Base-by-base conservation (phyloP, 768 basidiomycete species). In the Naematelia aurantialba region DNA sequence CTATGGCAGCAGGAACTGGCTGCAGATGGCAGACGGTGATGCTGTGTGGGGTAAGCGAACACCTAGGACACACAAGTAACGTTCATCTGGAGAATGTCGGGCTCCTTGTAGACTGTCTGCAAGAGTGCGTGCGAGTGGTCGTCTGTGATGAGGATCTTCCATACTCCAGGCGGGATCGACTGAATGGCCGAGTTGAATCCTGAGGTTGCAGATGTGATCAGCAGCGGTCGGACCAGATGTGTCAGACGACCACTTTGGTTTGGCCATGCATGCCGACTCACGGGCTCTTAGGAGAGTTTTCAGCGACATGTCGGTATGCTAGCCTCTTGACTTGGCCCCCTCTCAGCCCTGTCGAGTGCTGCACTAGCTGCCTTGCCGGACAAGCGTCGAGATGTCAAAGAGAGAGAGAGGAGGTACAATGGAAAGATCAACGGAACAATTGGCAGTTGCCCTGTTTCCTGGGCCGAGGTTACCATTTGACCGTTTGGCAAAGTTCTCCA, bases 131-230 rank as follows among this genome's bases (percentile, higher is more conserved):
- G 87, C 24, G 92, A 87, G 78, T 89, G 84, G 65, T 92, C 90
- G 76, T 99, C 96, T 54, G 98, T 89, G 59, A 99, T 91, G 45
- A 98, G 84, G 67, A 96, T 88, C 84, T 99, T 99, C 96, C 96
- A 99, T 82, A 85, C 81, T 58, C 84, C 85, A 19, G 87, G 85
- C 1, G 93, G 89, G 22, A 75, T 64, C 19, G 67, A 69, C 14
- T 63, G 65, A 26, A 76, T 56, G 5, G 75, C 75, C 10, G 72
- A 60, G 11, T 61, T 68, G 63, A 76, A 72, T 2, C 75, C 75
- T 76, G 29, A 12, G 19, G 19, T 27, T 39, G 24, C 17, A 27
- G 22, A 50, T 50, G 17, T 14, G 17, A 29, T 2, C 19, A 24
- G 24, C 30, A 19, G 30, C 8, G 52, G 19, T n/a, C 8, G 29